These are phyloP conservation scores for Boletus rubescentipes DNA, from an alignment of 768 basidiomycete genomes.

Conservation along the genomic window DNA sequence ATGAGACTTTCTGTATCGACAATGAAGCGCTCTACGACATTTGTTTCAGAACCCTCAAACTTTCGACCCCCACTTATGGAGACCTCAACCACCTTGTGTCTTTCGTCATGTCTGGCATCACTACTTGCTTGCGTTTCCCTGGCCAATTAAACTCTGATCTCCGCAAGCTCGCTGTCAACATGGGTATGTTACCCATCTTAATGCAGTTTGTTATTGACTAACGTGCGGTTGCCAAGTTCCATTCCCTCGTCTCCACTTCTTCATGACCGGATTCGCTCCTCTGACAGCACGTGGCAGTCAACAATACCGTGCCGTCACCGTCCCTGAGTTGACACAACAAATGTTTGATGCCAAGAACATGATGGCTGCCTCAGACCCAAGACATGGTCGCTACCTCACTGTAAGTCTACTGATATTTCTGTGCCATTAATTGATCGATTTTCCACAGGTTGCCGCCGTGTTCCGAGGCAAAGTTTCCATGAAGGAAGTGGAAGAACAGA, in stretches of 20 bases:
- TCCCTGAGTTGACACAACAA: slow-evolving; percentile 96
- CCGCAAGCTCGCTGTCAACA: slow-evolving; percentile 97
- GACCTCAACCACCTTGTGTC: slow-evolving; percentile 98
- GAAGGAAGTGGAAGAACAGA: slow-evolving; percentile 99
- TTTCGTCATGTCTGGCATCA: slow-evolving; percentile 98
- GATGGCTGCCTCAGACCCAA: slow-evolving; percentile 98
- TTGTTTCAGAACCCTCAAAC: slow-evolving; percentile 97
- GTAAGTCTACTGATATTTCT: slow-evolving; percentile 40
- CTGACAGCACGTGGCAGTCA: slow-evolving; percentile 92
- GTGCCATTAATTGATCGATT: neutral
- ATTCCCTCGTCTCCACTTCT: slow-evolving; percentile 99
- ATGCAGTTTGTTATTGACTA: neutral
- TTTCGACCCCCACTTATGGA: slow-evolving; percentile 92
- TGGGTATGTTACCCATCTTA: slow-evolving; percentile 60
- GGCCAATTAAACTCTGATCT: slow-evolving; percentile 99
- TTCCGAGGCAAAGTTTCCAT: slow-evolving; percentile 99
- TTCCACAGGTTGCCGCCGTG: slow-evolving; percentile 75
- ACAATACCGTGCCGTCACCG: slow-evolving; percentile 94
- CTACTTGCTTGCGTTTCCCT: slow-evolving; percentile 98
- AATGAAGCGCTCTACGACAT: slow-evolving; percentile 99
- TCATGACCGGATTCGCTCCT: slow-evolving; percentile 96
- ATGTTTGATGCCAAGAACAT: slow-evolving; percentile 99
- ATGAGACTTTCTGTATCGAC: slow-evolving; percentile 99
- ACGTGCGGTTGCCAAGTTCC: slow-evolving; percentile 56
- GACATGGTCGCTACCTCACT: slow-evolving; percentile 97